Evolutionary conservation across 2,329 filamentous ascomycete species (phyloP).

Genomic region (Penicillium sp.): DNA sequence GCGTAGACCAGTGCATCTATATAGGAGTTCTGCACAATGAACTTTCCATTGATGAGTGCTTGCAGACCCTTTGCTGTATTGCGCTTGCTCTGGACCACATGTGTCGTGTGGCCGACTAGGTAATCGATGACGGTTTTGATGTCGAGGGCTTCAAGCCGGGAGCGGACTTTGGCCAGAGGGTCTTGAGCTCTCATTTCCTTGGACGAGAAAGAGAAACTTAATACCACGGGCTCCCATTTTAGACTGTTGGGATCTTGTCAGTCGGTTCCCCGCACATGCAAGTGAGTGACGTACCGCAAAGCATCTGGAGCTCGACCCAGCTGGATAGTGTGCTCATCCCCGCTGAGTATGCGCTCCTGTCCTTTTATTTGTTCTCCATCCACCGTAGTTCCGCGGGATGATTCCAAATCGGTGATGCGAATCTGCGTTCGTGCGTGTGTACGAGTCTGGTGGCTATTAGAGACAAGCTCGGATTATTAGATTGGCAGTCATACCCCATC

Average conservation of each 20-base stretch:
- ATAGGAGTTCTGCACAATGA: conserved; percentile 69
- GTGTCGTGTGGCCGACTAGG: conserved; percentile 65
- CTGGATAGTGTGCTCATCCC: conserved; percentile 59
- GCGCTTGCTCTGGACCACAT: conserved; percentile 81
- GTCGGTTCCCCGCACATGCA: not conserved
- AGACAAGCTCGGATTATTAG: not conserved
- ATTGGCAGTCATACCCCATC: conserved; percentile 54
- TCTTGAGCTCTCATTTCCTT: conserved; percentile 63
- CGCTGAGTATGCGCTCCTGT: conserved; percentile 50
- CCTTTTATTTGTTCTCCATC: conserved; percentile 68
- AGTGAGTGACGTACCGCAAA: conserved; percentile 31
- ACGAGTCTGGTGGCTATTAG: conserved; percentile 48
- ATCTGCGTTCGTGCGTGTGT: conserved; percentile 63
- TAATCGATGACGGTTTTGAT: conserved; percentile 79
- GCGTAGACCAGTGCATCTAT: conserved; percentile 65
- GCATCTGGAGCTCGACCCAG: conserved; percentile 65
- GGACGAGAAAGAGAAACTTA: conserved; percentile 72
- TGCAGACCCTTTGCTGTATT: conserved; percentile 86
- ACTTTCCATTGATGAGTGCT: conserved; percentile 73
- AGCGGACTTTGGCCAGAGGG: conserved; percentile 57
- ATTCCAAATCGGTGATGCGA: conserved; percentile 71
- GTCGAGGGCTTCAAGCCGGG: conserved; percentile 73
- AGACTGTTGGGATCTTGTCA: conserved; percentile 49
- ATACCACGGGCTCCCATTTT: conserved; percentile 71
- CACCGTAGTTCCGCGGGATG: conserved; percentile 75